Conservation (phyloP, 495 filamentous ascomycete genomes). For the Aspergillus nanangensis region DNA sequence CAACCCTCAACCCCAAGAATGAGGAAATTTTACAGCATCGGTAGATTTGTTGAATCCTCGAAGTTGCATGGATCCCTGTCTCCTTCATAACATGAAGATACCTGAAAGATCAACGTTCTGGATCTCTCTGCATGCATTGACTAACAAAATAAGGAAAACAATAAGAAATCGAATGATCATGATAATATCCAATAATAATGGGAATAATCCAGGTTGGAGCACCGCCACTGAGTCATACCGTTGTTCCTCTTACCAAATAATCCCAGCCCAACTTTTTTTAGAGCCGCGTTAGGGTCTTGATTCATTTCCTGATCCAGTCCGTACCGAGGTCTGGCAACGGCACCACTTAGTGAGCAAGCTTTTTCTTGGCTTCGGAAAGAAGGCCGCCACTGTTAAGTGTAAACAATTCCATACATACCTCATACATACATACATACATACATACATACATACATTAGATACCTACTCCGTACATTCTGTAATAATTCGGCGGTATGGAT, state of each 20-base stretch:
- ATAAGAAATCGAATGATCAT: too few species aligned
- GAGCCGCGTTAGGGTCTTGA: too few species aligned
- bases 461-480: too few species aligned
- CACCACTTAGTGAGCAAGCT: conserved; percentile 8
- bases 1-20: too few species aligned
- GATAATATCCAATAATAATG: neutral
- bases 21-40: neutral
- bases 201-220: neutral
- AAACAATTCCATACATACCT: neutral
- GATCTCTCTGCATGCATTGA: neutral
- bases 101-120: neutral
- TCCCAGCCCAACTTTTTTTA: too few species aligned
- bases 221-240: neutral
- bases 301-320: too few species aligned
- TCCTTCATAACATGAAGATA: neutral
- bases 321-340: neutral
- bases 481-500: too few species aligned
- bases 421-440: neutral
- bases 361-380: conserved; percentile 12
- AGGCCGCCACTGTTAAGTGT: conserved; percentile 7
- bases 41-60: neutral
- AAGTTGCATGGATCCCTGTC: neutral
- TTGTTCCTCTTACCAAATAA: neutral
- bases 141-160: too few species aligned
- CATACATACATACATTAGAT: neutral